Percentiles rank a stretch among this genome's conserved stretches.
phyloP scores from a whole-genome alignment of 176 grass and related monocot genomes.

The Carex scoparia region DNA sequence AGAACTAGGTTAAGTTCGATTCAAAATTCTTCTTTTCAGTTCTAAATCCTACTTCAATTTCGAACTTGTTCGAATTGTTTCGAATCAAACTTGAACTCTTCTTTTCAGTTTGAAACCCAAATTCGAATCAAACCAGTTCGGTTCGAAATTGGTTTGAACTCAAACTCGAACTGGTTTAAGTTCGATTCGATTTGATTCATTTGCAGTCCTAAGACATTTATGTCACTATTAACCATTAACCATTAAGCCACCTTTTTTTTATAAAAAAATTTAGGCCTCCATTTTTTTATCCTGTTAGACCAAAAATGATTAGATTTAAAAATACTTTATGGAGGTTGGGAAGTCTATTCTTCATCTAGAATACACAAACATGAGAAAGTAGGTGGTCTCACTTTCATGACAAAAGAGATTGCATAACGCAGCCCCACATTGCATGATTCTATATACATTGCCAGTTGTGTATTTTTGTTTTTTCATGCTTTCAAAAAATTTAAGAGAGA shows the following conservation, averaged over 20 bases:
- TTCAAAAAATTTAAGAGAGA: neutral
- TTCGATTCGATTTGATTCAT: no score
- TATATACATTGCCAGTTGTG: neutral
- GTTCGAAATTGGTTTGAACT: no score
- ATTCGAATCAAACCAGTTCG: no score
- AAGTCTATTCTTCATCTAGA: neutral
- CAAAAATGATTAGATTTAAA: neutral
- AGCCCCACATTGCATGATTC: neutral
- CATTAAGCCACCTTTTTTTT: neutral
- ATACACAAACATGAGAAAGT: slow-evolving; percentile 2
- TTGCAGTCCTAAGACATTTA: neutral
- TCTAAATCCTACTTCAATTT: no score
- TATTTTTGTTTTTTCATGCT: neutral
- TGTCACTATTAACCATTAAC: neutral
- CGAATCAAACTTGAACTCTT: no score
- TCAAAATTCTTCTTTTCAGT: no score
- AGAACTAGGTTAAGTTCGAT: no score
- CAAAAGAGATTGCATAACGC: slow-evolving; percentile 1
- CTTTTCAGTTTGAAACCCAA: no score
- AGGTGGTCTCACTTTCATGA: slow-evolving; percentile 6
- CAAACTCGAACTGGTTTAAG: no score
- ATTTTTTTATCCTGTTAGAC: neutral
- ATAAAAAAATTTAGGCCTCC: neutral
- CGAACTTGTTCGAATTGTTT: no score
- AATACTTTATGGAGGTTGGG: neutral